Conservation (phyloP, 805 yeast genomes). For the Candida anglica region DNA sequence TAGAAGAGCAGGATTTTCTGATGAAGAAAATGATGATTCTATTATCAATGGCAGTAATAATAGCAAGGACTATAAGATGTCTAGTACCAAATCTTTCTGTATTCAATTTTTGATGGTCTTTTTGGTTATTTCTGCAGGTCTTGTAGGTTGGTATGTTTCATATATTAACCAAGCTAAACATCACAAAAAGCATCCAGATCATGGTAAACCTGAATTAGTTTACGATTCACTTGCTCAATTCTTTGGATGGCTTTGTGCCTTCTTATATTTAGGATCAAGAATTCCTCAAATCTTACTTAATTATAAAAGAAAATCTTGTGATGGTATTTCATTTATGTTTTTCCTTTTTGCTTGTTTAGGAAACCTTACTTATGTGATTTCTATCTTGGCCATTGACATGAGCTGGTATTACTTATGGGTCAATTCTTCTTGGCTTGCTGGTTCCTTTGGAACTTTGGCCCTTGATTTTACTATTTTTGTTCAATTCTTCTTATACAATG, state of each 20-base stretch:
- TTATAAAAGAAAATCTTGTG: constrained; percentile 84
- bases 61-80: constrained; percentile 7
- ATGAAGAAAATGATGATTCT: constrained; percentile 7
- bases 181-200: constrained; percentile 27
- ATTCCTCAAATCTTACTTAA: constrained; percentile 89
- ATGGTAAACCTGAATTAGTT: constrained; percentile 40
- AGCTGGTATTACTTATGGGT: constrained; percentile 68
- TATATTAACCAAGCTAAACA: constrained; percentile 43
- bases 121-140: constrained; percentile 71
- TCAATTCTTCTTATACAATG: constrained; percentile 79
- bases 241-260: constrained; percentile 81
- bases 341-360: constrained; percentile 95
- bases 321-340: constrained; percentile 90
- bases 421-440: constrained; percentile 90
- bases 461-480: constrained; percentile 80
- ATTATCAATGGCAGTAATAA: constrained; percentile 1
- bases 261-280: constrained; percentile 78
- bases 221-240: constrained; percentile 79
- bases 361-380: constrained; percentile 82
- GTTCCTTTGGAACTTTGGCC: constrained; percentile 80
- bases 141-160: constrained; percentile 82
- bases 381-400: constrained; percentile 73
- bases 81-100: constrained; percentile 17
- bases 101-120: constrained; percentile 50
- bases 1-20: constrained; percentile 1